Evolutionary conservation across 306 rosid species (phyloP).

Genomic region (Sophora flavescens): DNA sequence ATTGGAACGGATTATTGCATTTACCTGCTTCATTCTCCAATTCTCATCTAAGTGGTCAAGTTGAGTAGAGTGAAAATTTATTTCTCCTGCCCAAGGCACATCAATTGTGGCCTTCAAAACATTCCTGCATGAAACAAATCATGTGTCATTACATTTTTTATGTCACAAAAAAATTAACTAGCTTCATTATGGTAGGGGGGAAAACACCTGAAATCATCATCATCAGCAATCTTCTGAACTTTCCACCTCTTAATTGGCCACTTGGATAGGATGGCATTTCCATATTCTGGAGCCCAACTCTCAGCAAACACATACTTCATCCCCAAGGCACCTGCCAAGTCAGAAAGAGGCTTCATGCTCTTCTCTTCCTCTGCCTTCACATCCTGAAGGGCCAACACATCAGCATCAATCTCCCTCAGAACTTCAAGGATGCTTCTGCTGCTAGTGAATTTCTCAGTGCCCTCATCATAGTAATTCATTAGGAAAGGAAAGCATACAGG

Average conservation of each 20-base stretch:
- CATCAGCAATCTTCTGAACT: slow-evolving; percentile 84
- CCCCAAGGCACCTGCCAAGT: slow-evolving; percentile 84
- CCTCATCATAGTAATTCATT: slow-evolving; percentile 59
- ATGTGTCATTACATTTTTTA: slow-evolving; percentile 2
- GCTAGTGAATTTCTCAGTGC: slow-evolving; percentile 56
- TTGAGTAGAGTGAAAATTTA: slow-evolving; percentile 82
- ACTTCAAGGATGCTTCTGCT: slow-evolving; percentile 80
- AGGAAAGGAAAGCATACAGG: slow-evolving; percentile 73
- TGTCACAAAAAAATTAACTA: not conserved
- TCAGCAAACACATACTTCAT: slow-evolving; percentile 91
- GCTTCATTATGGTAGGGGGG: not conserved
- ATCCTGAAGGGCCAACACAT: slow-evolving; percentile 84
- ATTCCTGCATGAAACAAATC: slow-evolving; percentile 57
- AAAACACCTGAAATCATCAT: slow-evolving; percentile 84
- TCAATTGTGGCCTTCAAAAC: slow-evolving; percentile 82
- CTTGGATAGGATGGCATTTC: slow-evolving; percentile 85
- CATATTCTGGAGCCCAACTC: slow-evolving; percentile 97
- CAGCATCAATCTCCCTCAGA: slow-evolving; percentile 83
- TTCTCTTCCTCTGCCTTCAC: slow-evolving; percentile 91
- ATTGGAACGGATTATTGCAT: slow-evolving; percentile 67
- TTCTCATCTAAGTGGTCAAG: slow-evolving; percentile 89
- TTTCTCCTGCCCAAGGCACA: slow-evolving; percentile 85
- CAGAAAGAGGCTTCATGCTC: slow-evolving; percentile 85
- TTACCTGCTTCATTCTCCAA: slow-evolving; percentile 94
- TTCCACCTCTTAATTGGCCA: slow-evolving; percentile 90